A percentile compares a stretch with the other conserved stretches of the same genome.
Conservation (phyloP, 352 stramenopile genomes). For the Stramenopiles sp. region DNA sequence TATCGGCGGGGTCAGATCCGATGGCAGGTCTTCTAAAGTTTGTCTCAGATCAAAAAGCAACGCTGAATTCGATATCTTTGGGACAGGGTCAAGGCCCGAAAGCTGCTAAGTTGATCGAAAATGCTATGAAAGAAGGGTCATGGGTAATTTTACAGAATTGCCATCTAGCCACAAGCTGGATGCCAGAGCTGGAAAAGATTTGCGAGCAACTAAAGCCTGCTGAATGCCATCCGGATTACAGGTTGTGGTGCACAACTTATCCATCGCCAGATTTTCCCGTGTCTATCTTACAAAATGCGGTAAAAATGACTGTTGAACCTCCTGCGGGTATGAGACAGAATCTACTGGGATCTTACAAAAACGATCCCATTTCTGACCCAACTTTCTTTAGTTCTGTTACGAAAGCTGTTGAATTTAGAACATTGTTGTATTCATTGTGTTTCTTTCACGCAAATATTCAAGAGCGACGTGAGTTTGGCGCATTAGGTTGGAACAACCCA, state of each 20-base stretch:
- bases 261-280: constrained; percentile 73
- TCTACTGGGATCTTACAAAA: constrained; percentile 64
- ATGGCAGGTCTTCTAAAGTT: constrained; percentile 72
- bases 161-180: constrained; percentile 73
- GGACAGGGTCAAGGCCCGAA: constrained; percentile 76
- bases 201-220: constrained; percentile 48
- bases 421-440: constrained; percentile 62
- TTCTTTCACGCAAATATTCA: constrained; percentile 87
- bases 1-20: constrained; percentile 78
- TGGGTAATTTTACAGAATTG: constrained; percentile 90
- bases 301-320: constrained; percentile 89
- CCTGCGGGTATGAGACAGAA: constrained; percentile 71
- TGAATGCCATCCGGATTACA: constrained; percentile 47
- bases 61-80: constrained; percentile 64
- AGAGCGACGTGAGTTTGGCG: constrained; percentile 68
- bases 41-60: constrained; percentile 43
- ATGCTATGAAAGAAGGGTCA: constrained; percentile 52
- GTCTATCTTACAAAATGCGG: constrained; percentile 74
- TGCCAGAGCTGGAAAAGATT: constrained; percentile 74
- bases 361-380: constrained; percentile 61
- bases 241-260: constrained; percentile 81
- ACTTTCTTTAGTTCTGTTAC: constrained; percentile 57
- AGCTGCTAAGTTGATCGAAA: constrained; percentile 59
- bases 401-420: constrained; percentile 46
- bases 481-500: constrained; percentile 81